A percentile compares a stretch with the other conserved stretches of the same genome.
These are phyloP conservation scores for Piper betle DNA, from an alignment of 164 flowering plant species.

Conservation along the genomic window DNA sequence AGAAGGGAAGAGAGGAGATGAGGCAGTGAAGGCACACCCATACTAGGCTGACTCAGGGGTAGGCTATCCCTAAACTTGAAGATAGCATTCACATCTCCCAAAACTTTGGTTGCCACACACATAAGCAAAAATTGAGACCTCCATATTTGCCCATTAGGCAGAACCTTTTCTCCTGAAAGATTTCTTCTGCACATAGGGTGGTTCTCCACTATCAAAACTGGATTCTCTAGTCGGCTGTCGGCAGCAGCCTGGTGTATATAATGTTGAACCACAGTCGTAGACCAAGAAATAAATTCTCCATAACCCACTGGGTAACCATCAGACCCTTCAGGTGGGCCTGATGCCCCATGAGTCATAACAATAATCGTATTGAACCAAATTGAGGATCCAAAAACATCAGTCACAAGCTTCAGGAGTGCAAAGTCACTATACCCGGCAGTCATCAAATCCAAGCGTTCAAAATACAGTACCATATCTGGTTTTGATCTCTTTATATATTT, in stretches of 20 bases:
- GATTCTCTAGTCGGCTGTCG: conserved; percentile 67
- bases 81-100: conserved; percentile 57
- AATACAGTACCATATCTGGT: conserved; percentile 79
- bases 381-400: conserved; percentile 68
- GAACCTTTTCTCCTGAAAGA: conserved; percentile 52
- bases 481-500: conserved; percentile 45
- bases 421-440: conserved; percentile 54
- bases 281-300: conserved; percentile 50
- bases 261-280: conserved; percentile 56
- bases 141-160: conserved; percentile 89
- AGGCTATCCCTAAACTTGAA: conserved; percentile 50
- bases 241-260: conserved; percentile 61
- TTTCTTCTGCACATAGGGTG: conserved; percentile 62
- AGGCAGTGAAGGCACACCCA: conserved; percentile 69
- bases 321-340: conserved; percentile 71
- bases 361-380: conserved; percentile 90
- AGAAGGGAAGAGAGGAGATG: conserved; percentile 85
- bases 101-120: conserved; percentile 68
- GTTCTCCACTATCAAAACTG: conserved; percentile 79
- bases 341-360: conserved; percentile 84
- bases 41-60: conserved; percentile 36
- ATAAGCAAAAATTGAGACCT: conserved; percentile 56
- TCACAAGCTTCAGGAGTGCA: conserved; percentile 71
- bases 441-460: conserved; percentile 80
- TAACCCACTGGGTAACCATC: conserved; percentile 56